phyloP scores from a whole-genome alignment of 352 stramenopile species.

The Globisporangium iwayamae region DNA sequence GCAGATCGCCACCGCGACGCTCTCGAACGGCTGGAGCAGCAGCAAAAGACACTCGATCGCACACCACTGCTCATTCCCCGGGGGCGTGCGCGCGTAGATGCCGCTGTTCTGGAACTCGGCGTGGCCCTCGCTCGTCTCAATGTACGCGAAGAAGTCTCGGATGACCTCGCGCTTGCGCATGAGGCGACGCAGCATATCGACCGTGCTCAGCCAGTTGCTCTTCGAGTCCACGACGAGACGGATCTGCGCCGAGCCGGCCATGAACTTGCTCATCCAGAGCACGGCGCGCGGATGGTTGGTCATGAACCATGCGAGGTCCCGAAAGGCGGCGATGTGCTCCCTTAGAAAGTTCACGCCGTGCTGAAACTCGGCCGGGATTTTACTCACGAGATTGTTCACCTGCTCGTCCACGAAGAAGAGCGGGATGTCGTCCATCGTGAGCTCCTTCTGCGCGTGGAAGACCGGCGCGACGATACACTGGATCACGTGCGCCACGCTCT shows the following conservation, averaged over 20 bases:
- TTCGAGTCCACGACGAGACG: conserved; percentile 40
- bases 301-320: conserved; percentile 42
- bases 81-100: conserved; percentile 21
- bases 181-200: conserved; percentile 50
- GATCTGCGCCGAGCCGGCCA: conserved; percentile 28
- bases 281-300: conserved; percentile 42
- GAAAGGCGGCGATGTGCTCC: conserved; percentile 31
- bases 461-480: conserved; percentile 43
- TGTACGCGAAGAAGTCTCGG: conserved; percentile 43
- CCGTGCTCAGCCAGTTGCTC: conserved; percentile 37
- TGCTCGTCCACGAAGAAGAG: conserved; percentile 43
- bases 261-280: conserved; percentile 37
- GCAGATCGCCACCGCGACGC: conserved; percentile 33
- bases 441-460: conserved; percentile 27
- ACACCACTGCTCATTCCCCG: conserved; percentile 34
- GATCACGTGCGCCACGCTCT: conserved; percentile 40
- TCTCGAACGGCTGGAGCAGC: conserved; percentile 46
- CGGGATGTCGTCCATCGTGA: conserved; percentile 36
- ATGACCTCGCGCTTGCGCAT: conserved; percentile 37
- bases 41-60: conserved; percentile 38
- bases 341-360: conserved; percentile 31
- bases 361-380: conserved; percentile 32
- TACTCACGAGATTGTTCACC: conserved; percentile 35
- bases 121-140: conserved; percentile 33
- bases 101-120: conserved; percentile 29